Percentiles rank a stretch among this genome's conserved stretches.
Conservation (phyloP, 768 basidiomycete species). For the Hericium erinaceus region DNA sequence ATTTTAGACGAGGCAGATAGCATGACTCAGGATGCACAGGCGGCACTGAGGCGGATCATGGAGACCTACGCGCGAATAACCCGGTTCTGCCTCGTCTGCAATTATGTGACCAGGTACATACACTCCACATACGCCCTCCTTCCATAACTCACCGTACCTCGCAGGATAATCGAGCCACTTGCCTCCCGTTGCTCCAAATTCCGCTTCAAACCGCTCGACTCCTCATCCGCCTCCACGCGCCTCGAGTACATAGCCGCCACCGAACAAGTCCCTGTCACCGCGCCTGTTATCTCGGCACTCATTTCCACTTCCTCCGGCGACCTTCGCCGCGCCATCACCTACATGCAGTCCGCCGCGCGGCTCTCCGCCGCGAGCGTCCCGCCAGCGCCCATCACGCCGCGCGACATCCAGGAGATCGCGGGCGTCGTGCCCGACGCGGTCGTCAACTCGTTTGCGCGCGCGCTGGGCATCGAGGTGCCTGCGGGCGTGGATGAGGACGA, state of each 20-base stretch:
- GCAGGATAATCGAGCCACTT: slow-evolving; percentile 94
- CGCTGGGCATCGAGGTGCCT: slow-evolving; percentile 61
- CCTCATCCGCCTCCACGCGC: slow-evolving; percentile 62
- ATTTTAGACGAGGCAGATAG: slow-evolving; percentile 99
- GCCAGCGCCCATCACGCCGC: slow-evolving; percentile 62
- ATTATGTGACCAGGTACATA: slow-evolving; percentile 91
- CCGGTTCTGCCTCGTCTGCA: slow-evolving; percentile 95
- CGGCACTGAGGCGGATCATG: slow-evolving; percentile 96
- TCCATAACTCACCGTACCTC: background rate
- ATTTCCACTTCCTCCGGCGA: slow-evolving; percentile 83
- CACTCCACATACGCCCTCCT: background rate
- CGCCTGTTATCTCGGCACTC: slow-evolving; percentile 59
- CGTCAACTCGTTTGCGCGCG: slow-evolving; percentile 56
- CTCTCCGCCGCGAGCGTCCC: slow-evolving; percentile 68
- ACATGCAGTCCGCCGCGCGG: slow-evolving; percentile 90
- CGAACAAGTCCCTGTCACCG: slow-evolving; percentile 55
- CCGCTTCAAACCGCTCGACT: slow-evolving; percentile 89
- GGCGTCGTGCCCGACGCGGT: slow-evolving; percentile 81
- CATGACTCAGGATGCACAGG: slow-evolving; percentile 99
- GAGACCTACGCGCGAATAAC: slow-evolving; percentile 97
- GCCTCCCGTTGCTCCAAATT: slow-evolving; percentile 99
- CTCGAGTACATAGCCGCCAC: slow-evolving; percentile 71
- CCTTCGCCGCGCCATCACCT: slow-evolving; percentile 93
- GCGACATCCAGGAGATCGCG: slow-evolving; percentile 92
- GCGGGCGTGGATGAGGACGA: slow-evolving; percentile 30